Evolutionary conservation across 164 flowering plant genomes (phyloP).

Genomic region (Vitis rupestris): DNA sequence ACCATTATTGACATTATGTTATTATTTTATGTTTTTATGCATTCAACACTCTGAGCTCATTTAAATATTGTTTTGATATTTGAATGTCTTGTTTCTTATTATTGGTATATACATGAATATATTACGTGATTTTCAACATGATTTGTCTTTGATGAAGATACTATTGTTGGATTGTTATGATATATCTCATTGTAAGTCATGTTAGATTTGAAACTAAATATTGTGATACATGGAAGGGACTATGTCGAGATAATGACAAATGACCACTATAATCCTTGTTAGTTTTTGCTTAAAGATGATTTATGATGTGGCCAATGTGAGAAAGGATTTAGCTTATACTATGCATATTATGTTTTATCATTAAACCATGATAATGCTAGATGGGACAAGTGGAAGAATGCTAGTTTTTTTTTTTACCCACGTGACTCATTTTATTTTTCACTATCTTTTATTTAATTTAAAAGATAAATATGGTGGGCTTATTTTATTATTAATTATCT

Average conservation of each 20-base stretch:
- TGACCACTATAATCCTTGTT: background rate
- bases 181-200: no score
- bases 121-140: no score
- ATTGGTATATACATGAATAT: no score
- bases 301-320: background rate
- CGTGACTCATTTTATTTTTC: background rate
- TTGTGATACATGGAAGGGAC: background rate
- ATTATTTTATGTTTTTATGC: no score
- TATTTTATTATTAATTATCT: no score
- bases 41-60: no score
- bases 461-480: no score
- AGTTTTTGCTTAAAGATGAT: background rate
- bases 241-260: background rate
- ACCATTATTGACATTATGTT: no score
- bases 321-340: background rate
- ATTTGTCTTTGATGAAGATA: background rate
- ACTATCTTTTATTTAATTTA: background rate
- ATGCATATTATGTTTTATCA: no score
- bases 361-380: background rate
- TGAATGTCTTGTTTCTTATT: no score
- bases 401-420: background rate
- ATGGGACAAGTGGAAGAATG: background rate
- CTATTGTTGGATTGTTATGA: background rate
- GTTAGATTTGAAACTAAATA: no score
- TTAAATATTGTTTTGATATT: no score